Base-by-base conservation (phyloP, 2,329 filamentous ascomycete genomes). In the Amauroascus niger region DNA sequence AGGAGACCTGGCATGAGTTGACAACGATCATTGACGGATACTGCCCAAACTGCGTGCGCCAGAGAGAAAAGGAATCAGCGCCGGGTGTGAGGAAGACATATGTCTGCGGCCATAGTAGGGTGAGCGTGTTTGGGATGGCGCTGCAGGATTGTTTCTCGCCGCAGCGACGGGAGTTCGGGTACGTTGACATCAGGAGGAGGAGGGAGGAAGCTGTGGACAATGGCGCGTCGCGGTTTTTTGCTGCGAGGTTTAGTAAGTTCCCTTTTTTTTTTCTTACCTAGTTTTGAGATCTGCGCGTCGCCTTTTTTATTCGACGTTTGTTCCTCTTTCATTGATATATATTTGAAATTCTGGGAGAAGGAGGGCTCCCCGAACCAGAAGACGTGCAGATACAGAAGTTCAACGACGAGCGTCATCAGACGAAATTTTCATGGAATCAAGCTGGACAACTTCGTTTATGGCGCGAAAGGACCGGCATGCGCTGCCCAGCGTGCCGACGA, bases 131-230 rank as follows among this genome's bases (percentile, higher is more conserved):
- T 9, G 43, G 37, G 4, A 4, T 20, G 3, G 24, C 16, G 39
- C 28, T 57, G 8, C 55, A 57, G 48, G 28, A 37, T 5, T 57
- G 55, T 22, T 57, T 57, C 32, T 50, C 54, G 45, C 37, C 44
- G 32, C 20, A 33, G 3, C 16, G 28, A 39, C 13, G 16, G 6
- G 22, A 26, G 2, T 3, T 20, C 6, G 45, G 3, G 39, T 22
- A 5, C 35, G 20, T 14, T 46, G 2, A 7, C 14, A 20, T 24
- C n/a, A 22, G 6, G 11, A n/a, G 28, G 16, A 14, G 9, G 18
- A n/a, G 18, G 8, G 33, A 49, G 4, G 14, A 24, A 6, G 13
- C 18, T 30, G 26, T 4, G 1, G 11, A 22, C 9, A 11, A 11
- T 8, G 26, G 16, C 9, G 11, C 30, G 2, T 24, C 11, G 9